These are phyloP conservation scores for Debaryomyces udenii DNA, from an alignment of 1,139 yeast genomes.

Conservation along the genomic window DNA sequence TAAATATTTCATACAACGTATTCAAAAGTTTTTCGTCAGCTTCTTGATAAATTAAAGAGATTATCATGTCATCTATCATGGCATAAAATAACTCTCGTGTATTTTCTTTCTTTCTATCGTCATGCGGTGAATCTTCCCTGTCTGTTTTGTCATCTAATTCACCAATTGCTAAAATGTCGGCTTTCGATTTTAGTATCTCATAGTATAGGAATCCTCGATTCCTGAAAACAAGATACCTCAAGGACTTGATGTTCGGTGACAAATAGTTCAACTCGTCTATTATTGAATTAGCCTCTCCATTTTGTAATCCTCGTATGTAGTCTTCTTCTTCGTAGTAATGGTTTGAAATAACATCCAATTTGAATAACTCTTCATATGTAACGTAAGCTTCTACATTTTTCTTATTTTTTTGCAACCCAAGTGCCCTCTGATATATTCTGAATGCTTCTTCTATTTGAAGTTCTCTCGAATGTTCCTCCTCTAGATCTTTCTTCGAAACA, in stretches of 20 bases:
- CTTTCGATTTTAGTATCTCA: constrained; percentile 37
- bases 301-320: constrained; percentile 44
- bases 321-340: constrained; percentile 49
- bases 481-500: constrained; percentile 50
- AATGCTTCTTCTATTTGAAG: constrained; percentile 87
- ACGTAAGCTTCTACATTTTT: constrained; percentile 53
- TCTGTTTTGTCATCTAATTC: constrained; percentile 6
- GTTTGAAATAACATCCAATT: constrained; percentile 64
- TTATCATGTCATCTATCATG: constrained; percentile 58
- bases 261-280: constrained; percentile 48
- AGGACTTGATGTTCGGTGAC: constrained; percentile 71
- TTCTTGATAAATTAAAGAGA: constrained; percentile 61
- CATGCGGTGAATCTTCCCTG: constrained; percentile 11
- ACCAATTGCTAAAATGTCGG: constrained; percentile 13
- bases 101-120: constrained; percentile 15
- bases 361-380: constrained; percentile 64
- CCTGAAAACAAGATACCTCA: constrained; percentile 77
- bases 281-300: constrained; percentile 34
- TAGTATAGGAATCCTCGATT: constrained; percentile 78
- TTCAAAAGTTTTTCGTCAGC: constrained; percentile 60
- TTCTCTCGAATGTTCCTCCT: constrained; percentile 89
- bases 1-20: constrained; percentile 51
- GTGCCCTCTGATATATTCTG: constrained; percentile 71
- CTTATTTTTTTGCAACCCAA: constrained; percentile 57
- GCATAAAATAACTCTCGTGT: constrained; percentile 38